Percentiles rank a stretch among this genome's conserved stretches.
These are phyloP conservation scores for Hemileccinum hortonii DNA, from an alignment of 1,284 basidiomycete genomes.

Conservation along the genomic window DNA sequence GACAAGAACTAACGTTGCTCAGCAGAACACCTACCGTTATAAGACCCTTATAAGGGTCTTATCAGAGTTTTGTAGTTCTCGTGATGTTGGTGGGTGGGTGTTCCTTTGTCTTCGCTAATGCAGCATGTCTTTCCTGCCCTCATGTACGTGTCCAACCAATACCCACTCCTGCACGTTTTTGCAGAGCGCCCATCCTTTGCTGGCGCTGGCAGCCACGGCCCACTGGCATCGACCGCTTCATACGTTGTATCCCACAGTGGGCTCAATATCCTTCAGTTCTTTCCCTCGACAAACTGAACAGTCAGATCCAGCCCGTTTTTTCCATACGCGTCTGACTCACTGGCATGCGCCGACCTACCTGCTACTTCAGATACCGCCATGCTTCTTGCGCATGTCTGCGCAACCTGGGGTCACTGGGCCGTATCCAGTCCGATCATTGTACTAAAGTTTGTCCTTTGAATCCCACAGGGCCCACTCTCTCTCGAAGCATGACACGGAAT, in stretches of 20 bases:
- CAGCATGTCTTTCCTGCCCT: constrained; percentile 18
- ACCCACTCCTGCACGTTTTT: background rate
- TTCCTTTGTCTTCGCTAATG: no score
- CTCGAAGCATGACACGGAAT: constrained; percentile 32
- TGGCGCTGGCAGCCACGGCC: background rate
- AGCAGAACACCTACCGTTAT: no score
- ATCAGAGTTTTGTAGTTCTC: no score
- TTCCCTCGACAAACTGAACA: background rate
- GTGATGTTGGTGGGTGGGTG: no score
- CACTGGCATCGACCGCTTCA: no score
- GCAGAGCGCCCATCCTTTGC: background rate
- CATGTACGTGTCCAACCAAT: constrained; percentile 18
- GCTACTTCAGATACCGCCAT: constrained; percentile 16
- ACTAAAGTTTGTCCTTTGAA: constrained; percentile 19
- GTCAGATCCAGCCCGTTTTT: background rate
- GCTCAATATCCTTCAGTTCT: background rate
- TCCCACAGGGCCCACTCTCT: constrained; percentile 19
- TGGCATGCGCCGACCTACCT: constrained; percentile 15
- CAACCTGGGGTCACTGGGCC: constrained; percentile 20
- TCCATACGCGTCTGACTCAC: background rate
- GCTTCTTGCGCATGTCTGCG: constrained; percentile 26
- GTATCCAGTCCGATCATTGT: constrained; percentile 13
- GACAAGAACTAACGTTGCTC: no score
- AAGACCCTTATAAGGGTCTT: no score
- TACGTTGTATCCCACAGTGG: background rate